A percentile compares a stretch with the other conserved stretches of the same genome.
phyloP scores from a whole-genome alignment of 768 basidiomycete genomes.

The Dentipellis fragilis region DNA sequence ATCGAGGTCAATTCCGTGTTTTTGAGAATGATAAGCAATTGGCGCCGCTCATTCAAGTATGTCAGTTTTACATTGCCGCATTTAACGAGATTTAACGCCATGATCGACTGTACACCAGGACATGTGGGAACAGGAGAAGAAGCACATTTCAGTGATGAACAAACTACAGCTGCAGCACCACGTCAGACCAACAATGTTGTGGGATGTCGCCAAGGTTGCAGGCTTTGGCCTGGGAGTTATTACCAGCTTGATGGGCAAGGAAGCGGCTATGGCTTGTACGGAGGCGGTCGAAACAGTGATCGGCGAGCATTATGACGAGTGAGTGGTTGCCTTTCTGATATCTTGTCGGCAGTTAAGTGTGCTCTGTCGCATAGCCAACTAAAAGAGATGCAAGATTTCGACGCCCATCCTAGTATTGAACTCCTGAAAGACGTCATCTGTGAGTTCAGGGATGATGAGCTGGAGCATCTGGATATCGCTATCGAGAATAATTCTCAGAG shows the following conservation, averaged over 20 bases:
- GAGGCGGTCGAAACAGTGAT: constrained; percentile 98
- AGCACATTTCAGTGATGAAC: constrained; percentile 81
- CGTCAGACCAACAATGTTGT: constrained; percentile 74
- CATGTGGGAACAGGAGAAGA: constrained; percentile 97
- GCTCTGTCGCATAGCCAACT: constrained; percentile 53
- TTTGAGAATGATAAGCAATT: constrained; percentile 48
- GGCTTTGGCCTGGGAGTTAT: constrained; percentile 81
- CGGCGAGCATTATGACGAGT: constrained; percentile 98
- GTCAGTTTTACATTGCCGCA: neutral
- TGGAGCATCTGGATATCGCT: constrained; percentile 89
- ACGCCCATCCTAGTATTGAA: constrained; percentile 69
- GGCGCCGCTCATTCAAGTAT: constrained; percentile 65
- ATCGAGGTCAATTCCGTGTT: constrained; percentile 75
- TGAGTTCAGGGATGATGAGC: constrained; percentile 90
- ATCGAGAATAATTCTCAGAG: constrained; percentile 81
- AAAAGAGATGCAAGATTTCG: constrained; percentile 54
- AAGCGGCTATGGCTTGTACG: constrained; percentile 97
- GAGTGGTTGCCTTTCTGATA: constrained; percentile 22
- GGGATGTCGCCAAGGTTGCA: constrained; percentile 76
- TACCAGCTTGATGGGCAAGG: constrained; percentile 82
- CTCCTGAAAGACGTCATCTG: constrained; percentile 60
- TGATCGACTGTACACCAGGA: constrained; percentile 38
- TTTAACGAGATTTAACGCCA: neutral
- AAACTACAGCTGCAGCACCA: constrained; percentile 75
- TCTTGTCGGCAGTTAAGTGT: neutral